Conservation (phyloP, 805 yeast genomes). For the Danielozyma ontarioensis region DNA sequence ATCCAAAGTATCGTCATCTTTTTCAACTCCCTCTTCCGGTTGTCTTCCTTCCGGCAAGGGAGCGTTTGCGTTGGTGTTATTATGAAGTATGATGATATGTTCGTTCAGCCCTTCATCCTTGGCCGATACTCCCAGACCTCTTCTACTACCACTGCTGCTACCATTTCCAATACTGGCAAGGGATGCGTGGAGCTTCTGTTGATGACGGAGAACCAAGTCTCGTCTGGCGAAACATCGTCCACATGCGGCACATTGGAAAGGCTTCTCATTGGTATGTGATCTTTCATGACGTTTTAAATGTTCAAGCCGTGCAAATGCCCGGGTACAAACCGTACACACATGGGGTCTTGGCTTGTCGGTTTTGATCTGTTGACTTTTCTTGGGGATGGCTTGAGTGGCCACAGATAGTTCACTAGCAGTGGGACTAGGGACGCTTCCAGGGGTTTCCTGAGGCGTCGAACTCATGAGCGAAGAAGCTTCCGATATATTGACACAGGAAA, state of each 20-base stretch:
- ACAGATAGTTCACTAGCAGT: background rate
- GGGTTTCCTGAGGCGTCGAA: background rate
- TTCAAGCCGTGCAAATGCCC: constrained; percentile 93
- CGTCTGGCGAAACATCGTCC: constrained; percentile 94
- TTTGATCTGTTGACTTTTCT: constrained; percentile 75
- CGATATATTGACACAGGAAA: too few species aligned
- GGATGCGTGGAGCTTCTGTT: constrained; percentile 79
- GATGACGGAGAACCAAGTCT: constrained; percentile 84
- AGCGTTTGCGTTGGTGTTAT: constrained; percentile 48
- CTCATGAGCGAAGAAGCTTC: too few species aligned
- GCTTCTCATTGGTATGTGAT: constrained; percentile 80
- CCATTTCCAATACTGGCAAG: constrained; percentile 37
- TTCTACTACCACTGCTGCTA: constrained; percentile 17
- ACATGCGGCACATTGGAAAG: constrained; percentile 93
- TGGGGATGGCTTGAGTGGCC: constrained; percentile 67
- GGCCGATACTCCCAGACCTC: constrained; percentile 17
- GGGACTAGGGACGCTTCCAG: background rate
- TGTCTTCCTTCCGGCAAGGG: constrained; percentile 35
- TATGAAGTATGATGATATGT: constrained; percentile 47
- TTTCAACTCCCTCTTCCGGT: too few species aligned
- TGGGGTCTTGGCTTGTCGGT: constrained; percentile 95
- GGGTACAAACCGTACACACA: constrained; percentile 81
- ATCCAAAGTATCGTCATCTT: background rate
- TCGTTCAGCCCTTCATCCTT: constrained; percentile 36
- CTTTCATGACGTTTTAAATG: constrained; percentile 92